Percentiles rank a stretch among this genome's conserved stretches.
phyloP scores from a whole-genome alignment of 306 rosid species.

The Malus domestica region ASM211411v1 NC_041789.1:30573501-30574000 shows the following conservation, averaged over 20 bases:
- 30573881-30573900: neutral
- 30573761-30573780: too few species aligned
- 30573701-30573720: too few species aligned
- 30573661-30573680: neutral
- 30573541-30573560: neutral
- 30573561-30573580: neutral
- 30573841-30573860: neutral
- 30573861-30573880: neutral
- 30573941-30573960: neutral
- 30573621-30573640: neutral
- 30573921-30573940: neutral
- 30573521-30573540: neutral
- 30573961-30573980: neutral
- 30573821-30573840: neutral
- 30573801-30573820: neutral
- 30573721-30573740: too few species aligned
- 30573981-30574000: neutral
- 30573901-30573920: neutral
- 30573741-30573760: too few species aligned
- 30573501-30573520: neutral
- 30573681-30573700: too few species aligned
- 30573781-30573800: neutral
- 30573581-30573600: neutral
- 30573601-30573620: neutral
- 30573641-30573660: neutral